Evolutionary conservation across 2,329 filamentous ascomycete genomes (phyloP).

Genomic region (Penicillium glabrum): DNA sequence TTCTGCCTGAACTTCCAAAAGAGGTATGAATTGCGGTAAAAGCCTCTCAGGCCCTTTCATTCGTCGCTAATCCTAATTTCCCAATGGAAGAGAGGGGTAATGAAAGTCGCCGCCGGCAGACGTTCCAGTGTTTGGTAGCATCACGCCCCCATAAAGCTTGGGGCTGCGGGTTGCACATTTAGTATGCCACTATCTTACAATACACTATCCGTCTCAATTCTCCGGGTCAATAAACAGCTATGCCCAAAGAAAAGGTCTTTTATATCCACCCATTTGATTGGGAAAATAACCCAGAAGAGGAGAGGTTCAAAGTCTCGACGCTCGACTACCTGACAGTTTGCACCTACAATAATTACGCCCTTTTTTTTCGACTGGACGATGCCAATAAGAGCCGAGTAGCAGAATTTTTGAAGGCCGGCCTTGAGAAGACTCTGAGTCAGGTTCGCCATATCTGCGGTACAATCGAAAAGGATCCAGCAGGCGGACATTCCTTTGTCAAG

Average conservation of each 20-base stretch:
- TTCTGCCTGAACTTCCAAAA: too few relatives aligned
- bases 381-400: slow-evolving; percentile 25
- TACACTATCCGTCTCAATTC: too few relatives aligned
- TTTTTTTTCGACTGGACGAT: slow-evolving; percentile 43
- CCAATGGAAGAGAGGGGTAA: too few relatives aligned
- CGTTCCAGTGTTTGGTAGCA: too few relatives aligned
- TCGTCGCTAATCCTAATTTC: too few relatives aligned
- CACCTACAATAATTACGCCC: slow-evolving; percentile 41
- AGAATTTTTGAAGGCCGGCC: slow-evolving; percentile 32
- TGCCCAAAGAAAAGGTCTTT: slow-evolving; percentile 30
- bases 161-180: background rate
- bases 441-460: slow-evolving; percentile 39
- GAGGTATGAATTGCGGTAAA: too few relatives aligned
- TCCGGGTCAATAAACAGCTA: slow-evolving; percentile 1
- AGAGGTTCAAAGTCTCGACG: slow-evolving; percentile 38
- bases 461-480: slow-evolving; percentile 41
- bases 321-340: slow-evolving; percentile 36
- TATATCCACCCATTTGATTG: slow-evolving; percentile 36
- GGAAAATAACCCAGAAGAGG: slow-evolving; percentile 40
- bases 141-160: background rate
- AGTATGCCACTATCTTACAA: background rate
- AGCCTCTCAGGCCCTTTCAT: too few relatives aligned
- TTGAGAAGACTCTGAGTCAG: slow-evolving; percentile 41
- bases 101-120: too few relatives aligned
- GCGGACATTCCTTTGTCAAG: slow-evolving; percentile 41